Evolutionary conservation across 1,139 yeast species (phyloP).

Genomic region (Meyerozyma smithsonii): DNA sequence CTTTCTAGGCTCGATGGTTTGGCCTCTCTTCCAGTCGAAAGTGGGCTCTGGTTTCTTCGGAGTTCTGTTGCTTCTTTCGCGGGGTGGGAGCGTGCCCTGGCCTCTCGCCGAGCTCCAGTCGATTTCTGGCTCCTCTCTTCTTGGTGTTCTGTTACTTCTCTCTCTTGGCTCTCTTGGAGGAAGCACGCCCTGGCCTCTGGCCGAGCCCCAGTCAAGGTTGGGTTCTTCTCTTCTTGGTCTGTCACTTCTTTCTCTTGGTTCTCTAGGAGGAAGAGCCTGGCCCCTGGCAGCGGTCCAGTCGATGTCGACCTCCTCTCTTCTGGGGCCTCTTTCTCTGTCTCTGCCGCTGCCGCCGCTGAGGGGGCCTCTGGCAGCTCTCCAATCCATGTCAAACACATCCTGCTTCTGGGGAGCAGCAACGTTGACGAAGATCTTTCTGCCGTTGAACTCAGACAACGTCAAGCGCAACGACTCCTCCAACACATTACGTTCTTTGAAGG

Average conservation of each 20-base stretch:
- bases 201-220: constrained; percentile 13
- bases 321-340: constrained; percentile 23
- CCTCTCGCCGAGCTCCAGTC: constrained; percentile 38
- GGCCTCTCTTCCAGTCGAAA: constrained; percentile 30
- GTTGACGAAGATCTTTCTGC: constrained; percentile 74
- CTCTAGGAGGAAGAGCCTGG: constrained; percentile 31
- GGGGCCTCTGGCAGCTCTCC: constrained; percentile 34
- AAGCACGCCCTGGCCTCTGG: constrained; percentile 19
- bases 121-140: constrained; percentile 38
- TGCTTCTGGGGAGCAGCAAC: constrained; percentile 85
- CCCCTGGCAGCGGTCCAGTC: constrained; percentile 44
- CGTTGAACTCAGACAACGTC: constrained; percentile 60
- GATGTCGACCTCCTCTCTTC: constrained; percentile 19
- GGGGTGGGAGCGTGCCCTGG: constrained; percentile 23
- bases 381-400: constrained; percentile 42
- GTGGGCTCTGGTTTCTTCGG: constrained; percentile 28
- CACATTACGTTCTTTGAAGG: constrained; percentile 60
- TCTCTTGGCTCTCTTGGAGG: constrained; percentile 25
- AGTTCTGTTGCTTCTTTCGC: constrained; percentile 23
- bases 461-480: constrained; percentile 69
- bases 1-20: constrained; percentile 23
- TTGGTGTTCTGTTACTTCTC: constrained; percentile 25
- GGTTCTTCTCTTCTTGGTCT: constrained; percentile 28
- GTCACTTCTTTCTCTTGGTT: constrained; percentile 23
- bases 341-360: constrained; percentile 25